Conservation (phyloP, 2,329 filamentous ascomycete genomes). For the Neurospora crassa region DNA sequence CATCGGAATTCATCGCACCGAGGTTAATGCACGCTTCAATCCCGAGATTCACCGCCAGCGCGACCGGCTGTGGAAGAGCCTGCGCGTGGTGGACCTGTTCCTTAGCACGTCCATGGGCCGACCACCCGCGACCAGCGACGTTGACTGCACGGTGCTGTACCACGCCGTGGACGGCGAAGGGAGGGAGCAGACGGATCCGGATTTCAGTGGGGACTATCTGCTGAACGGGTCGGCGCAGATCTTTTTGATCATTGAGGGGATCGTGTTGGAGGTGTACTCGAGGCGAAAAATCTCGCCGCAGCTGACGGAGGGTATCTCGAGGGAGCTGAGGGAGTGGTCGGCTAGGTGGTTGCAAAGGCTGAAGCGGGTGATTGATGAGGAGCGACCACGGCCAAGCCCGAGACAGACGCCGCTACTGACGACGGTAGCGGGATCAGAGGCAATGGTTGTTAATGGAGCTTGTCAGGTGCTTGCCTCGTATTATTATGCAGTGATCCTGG, state of each 20-base stretch:
- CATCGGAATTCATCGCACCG: slow-evolving; percentile 42
- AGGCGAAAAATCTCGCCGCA: slow-evolving; percentile 42
- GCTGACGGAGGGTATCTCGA: slow-evolving; percentile 43
- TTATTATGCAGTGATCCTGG: slow-evolving; percentile 49
- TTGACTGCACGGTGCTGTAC: slow-evolving; percentile 45
- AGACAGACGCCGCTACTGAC: neutral
- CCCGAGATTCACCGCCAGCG: slow-evolving; percentile 31
- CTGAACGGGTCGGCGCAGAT: slow-evolving; percentile 44
- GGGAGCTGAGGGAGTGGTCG: slow-evolving; percentile 43
- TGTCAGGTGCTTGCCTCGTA: slow-evolving; percentile 43
- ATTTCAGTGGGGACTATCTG: slow-evolving; percentile 13
- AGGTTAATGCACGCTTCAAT: slow-evolving; percentile 44
- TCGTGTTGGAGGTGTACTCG: slow-evolving; percentile 44
- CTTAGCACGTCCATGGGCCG: slow-evolving; percentile 45
- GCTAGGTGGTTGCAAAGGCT: slow-evolving; percentile 36
- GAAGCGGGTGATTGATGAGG: slow-evolving; percentile 26
- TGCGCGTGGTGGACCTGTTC: slow-evolving; percentile 42
- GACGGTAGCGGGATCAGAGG: neutral
- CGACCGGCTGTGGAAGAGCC: slow-evolving; percentile 44
- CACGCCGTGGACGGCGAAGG: slow-evolving; percentile 25
- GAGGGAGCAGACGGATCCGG: slow-evolving; percentile 24
- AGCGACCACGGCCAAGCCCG: neutral
- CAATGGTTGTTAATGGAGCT: slow-evolving; percentile 32
- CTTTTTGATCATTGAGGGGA: slow-evolving; percentile 38
- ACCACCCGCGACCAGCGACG: slow-evolving; percentile 42